These are phyloP conservation scores for Paragyromitra xinjiangensis DNA, from an alignment of 495 filamentous ascomycete species.

Conservation along the genomic window DNA sequence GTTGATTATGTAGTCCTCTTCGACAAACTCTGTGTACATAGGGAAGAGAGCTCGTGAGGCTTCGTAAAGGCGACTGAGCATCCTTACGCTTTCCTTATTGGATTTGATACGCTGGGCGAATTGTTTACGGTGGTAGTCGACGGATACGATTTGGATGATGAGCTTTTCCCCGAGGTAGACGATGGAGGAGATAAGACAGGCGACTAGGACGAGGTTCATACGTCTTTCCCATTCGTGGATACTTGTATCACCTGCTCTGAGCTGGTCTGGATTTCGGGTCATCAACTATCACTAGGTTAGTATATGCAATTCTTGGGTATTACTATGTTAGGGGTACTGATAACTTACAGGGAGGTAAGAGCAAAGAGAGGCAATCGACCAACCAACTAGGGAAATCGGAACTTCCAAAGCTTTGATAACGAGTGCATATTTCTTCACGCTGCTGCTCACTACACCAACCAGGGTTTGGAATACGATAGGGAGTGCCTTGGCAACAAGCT, in stretches of 20 bases:
- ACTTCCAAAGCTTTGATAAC: conserved; percentile 82
- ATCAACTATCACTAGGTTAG: conserved; percentile 52
- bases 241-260: conserved; percentile 56
- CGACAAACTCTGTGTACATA: conserved; percentile 83
- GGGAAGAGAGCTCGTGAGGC: conserved; percentile 88
- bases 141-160: conserved; percentile 88
- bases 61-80: conserved; percentile 86
- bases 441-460: conserved; percentile 86
- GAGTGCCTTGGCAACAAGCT: conserved; percentile 80
- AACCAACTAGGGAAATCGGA: conserved; percentile 85
- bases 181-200: conserved; percentile 76
- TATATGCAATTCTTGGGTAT: conserved; percentile 1
- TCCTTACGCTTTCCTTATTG: conserved; percentile 81
- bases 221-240: conserved; percentile 66
- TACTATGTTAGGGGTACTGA: background rate
- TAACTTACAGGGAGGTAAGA: conserved; percentile 74
- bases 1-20: conserved; percentile 90
- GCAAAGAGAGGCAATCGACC: conserved; percentile 79
- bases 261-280: conserved; percentile 56
- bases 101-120: conserved; percentile 87
- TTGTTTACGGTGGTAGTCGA: conserved; percentile 93
- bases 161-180: conserved; percentile 83
- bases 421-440: conserved; percentile 89
- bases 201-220: conserved; percentile 78
- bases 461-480: conserved; percentile 86